Conservation (phyloP, 2,329 filamentous ascomycete species). For the Neopestalotiopsis sp. region DNA sequence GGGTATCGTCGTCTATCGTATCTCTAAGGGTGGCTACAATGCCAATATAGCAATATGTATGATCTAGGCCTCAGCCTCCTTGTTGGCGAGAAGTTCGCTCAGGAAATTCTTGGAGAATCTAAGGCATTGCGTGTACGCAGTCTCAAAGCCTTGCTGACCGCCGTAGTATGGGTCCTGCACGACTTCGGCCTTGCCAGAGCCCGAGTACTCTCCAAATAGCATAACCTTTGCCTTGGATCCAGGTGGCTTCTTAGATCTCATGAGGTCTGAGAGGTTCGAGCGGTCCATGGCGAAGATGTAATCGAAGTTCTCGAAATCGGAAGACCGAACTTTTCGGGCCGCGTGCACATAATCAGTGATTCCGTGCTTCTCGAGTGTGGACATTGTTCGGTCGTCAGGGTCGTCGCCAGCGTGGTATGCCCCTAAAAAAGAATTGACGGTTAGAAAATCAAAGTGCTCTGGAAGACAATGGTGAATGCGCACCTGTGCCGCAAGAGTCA, state of each 20-base stretch:
- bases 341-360: conserved; percentile 79
- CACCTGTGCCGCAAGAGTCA: conserved; percentile 87
- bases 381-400: conserved; percentile 84
- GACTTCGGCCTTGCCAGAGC: conserved; percentile 69
- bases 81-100: conserved; percentile 50
- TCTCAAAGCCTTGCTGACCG: conserved; percentile 78
- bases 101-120: conserved; percentile 81
- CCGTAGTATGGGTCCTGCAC: conserved; percentile 94
- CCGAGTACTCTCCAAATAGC: conserved; percentile 84
- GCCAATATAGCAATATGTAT: conserved; percentile 33
- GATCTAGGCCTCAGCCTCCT: conserved; percentile 29
- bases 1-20: conserved; percentile 2
- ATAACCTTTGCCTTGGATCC: conserved; percentile 69
- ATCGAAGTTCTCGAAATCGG: conserved; percentile 85
- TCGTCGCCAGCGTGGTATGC: conserved; percentile 81
- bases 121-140: conserved; percentile 83
- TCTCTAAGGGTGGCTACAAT: not conserved
- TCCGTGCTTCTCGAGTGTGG: conserved; percentile 73
- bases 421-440: conserved; percentile 44
- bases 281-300: conserved; percentile 96
- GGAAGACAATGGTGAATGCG: conserved; percentile 14
- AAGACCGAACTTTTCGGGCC: conserved; percentile 73
- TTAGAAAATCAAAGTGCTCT: not conserved
- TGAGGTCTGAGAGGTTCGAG: conserved; percentile 75
- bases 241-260: conserved; percentile 62